Conservation (phyloP, 345 rosid genomes). For the Eucalyptus marginata region DNA sequence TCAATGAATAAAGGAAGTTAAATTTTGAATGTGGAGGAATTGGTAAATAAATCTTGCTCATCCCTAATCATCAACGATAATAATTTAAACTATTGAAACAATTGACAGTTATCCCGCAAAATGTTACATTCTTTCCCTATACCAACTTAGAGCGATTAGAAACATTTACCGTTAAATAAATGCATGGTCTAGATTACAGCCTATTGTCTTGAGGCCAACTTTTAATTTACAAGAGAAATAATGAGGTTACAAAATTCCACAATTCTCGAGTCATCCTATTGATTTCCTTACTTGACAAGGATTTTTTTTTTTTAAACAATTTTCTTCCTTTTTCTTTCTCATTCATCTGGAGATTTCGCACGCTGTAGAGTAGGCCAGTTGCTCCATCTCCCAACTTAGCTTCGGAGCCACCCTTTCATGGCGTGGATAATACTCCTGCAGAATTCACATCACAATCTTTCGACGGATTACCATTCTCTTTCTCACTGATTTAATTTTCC, state of each 20-base stretch:
- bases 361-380: slow-evolving; percentile 19
- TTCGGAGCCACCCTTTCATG: slow-evolving; percentile 71
- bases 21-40: background rate
- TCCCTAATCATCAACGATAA: background rate
- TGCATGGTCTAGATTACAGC: background rate
- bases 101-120: background rate
- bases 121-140: background rate
- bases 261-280: background rate
- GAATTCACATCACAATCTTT: background rate
- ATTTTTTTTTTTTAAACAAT: background rate
- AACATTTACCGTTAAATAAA: background rate
- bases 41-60: background rate
- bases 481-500: background rate
- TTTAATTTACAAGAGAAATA: background rate
- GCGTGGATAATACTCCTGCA: slow-evolving; percentile 63
- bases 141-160: background rate
- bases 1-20: background rate
- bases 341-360: slow-evolving; percentile 5
- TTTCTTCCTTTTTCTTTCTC: slow-evolving; percentile 33
- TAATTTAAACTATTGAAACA: background rate
- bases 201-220: background rate
- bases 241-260: slow-evolving; percentile 10
- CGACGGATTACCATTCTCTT: background rate
- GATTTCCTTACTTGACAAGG: background rate
- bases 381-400: slow-evolving; percentile 71